phyloP scores from a whole-genome alignment of 2,329 filamentous ascomycete genomes.

The Biscogniauxia sp. region DNA sequence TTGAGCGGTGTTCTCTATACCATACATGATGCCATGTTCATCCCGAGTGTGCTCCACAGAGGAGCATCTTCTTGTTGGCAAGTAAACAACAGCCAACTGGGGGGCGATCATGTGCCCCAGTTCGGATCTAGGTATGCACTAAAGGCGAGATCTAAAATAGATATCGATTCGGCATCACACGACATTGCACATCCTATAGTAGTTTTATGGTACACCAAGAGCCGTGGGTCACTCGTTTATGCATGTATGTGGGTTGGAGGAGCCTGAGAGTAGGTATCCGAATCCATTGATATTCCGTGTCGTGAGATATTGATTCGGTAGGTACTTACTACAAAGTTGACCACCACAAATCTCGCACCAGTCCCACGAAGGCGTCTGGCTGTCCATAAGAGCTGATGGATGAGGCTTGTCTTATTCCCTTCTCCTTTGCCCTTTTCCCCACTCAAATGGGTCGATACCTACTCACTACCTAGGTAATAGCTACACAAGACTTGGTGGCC shows the following conservation, averaged over 20 bases:
- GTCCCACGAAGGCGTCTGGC: background rate
- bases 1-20: background rate
- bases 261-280: background rate
- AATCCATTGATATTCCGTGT: background rate
- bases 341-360: background rate
- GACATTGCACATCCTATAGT: background rate
- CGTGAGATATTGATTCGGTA: background rate
- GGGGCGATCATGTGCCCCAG: background rate
- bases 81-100: background rate
- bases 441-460: too few relatives aligned
- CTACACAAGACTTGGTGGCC: too few relatives aligned
- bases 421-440: too few relatives aligned
- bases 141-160: background rate
- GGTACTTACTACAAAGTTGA: background rate
- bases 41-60: background rate
- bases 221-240: background rate
- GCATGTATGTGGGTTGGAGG: background rate
- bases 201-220: background rate
- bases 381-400: too few relatives aligned
- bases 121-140: background rate
- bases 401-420: too few relatives aligned
- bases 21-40: too few relatives aligned
- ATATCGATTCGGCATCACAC: background rate
- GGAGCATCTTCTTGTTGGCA: background rate
- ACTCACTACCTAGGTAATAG: too few relatives aligned